These are phyloP conservation scores for Gleditsia sinensis DNA, from an alignment of 306 rosid species.

Conservation along the genomic window DNA sequence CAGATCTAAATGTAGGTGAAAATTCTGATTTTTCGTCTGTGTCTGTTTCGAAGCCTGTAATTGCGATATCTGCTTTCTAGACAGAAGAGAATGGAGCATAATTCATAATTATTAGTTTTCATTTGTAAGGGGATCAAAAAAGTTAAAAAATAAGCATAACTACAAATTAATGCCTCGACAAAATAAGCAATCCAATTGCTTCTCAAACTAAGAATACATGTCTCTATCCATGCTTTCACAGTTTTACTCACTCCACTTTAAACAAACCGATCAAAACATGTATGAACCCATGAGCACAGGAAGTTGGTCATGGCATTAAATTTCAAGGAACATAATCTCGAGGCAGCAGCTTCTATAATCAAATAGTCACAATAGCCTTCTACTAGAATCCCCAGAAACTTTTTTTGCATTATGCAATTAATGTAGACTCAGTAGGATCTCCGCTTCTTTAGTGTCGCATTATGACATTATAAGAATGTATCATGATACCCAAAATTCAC, in stretches of 20 bases:
- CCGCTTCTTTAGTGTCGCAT: not conserved
- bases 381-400: not conserved
- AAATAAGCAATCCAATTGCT: not conserved
- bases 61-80: constrained; percentile 41
- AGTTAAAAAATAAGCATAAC: not conserved
- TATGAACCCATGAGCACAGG: not conserved
- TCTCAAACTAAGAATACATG: not conserved
- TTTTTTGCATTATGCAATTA: not conserved
- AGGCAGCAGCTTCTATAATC: not conserved
- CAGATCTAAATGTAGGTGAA: constrained; percentile 36
- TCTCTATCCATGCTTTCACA: not conserved
- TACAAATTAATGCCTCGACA: not conserved
- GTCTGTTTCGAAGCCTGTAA: constrained; percentile 25
- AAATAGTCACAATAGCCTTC: not conserved
- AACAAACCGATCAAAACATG: not conserved
- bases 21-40: constrained; percentile 28
- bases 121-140: not conserved
- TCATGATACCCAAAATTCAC: not conserved
- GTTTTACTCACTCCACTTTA: not conserved
- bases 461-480: not conserved
- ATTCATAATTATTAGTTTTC: not conserved
- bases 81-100: not conserved
- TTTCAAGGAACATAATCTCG: not conserved
- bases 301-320: not conserved
- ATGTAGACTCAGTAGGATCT: not conserved